A percentile compares a stretch with the other conserved stretches of the same genome.
Conservation (phyloP, 164 flowering plant genomes). For the Hamamelis virginiana region DNA sequence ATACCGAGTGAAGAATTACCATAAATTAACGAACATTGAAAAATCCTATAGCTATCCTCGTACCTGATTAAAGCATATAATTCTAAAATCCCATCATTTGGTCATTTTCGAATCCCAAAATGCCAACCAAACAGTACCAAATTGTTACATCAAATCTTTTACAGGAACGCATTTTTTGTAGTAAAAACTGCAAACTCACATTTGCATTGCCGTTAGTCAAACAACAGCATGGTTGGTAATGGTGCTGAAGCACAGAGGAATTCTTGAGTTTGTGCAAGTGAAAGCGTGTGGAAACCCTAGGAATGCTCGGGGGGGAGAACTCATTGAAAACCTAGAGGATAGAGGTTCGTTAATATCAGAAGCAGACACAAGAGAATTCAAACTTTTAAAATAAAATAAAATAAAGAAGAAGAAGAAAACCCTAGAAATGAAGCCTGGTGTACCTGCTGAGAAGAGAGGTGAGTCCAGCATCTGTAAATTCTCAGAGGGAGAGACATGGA, state of each 20-base stretch:
- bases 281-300: neutral
- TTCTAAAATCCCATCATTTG: too few species aligned
- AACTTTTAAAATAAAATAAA: neutral
- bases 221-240: neutral
- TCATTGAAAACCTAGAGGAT: neutral
- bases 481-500: too few species aligned
- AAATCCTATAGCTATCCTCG: too few species aligned
- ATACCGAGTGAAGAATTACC: too few species aligned
- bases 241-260: neutral
- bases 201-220: constrained; percentile 3
- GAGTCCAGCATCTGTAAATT: neutral
- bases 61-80: too few species aligned
- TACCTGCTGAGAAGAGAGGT: neutral
- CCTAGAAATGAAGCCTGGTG: neutral
- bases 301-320: neutral
- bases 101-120: too few species aligned
- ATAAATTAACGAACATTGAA: too few species aligned
- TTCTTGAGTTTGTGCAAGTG: neutral
- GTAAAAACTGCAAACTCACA: constrained; percentile 1
- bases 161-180: neutral
- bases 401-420: too few species aligned
- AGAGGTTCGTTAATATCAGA: too few species aligned
- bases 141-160: too few species aligned
- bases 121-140: too few species aligned
- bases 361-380: neutral